Evolutionary conservation across 768 basidiomycete species (phyloP), one percentile per base, ranked within the genome.

Genomic region (Psilocybe cyanescens): DNA sequence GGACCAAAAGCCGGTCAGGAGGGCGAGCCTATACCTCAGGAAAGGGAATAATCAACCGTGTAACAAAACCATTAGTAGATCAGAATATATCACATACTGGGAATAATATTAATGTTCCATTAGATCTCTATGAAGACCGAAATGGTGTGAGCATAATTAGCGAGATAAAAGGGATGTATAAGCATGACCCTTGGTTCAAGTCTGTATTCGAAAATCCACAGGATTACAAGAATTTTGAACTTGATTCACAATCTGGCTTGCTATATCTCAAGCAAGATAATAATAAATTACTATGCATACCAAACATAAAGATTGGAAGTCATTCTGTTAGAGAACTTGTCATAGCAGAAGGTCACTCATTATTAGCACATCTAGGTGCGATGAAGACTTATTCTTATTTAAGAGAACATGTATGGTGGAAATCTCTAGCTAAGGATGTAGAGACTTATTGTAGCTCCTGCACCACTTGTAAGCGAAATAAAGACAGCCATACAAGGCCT

Each of bases 341-440:
- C 0, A 78, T 81, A 0, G 54, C 60, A 0, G 75, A 79, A 33
- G 77, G 75, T 0, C 80, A 81, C 45, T 76, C 74, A 0, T 11
- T 81, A 0, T 57, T 81, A 2, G 78, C 78, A 0, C 80, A 81
- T 52, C 59, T 81, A 0, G 75, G 80, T 2, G n/a, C 62, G 0
- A 24, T 8, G 3, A 81, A 81, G 51, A 81, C 78, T 0, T 11
- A 78, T 0, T 37, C 56, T 1, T 75, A 72, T 33, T 63, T 80
- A 0, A 50, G 68, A 3, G 70, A 76, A 14, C 53, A 74, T 8
- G 72, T 78, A 0, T 80, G 79, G 78, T 80, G 80, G 79, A 74
- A 73, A 17, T 57, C 65, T 0, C 74, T 81, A 61, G 70, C 65
- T 0, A 3, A 30, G 0, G 76, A 81, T 28, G 59, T 73, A 0